Base-by-base conservation (phyloP, 148 eudicot genomes). In the Hydrangea macrophylla region DNA sequence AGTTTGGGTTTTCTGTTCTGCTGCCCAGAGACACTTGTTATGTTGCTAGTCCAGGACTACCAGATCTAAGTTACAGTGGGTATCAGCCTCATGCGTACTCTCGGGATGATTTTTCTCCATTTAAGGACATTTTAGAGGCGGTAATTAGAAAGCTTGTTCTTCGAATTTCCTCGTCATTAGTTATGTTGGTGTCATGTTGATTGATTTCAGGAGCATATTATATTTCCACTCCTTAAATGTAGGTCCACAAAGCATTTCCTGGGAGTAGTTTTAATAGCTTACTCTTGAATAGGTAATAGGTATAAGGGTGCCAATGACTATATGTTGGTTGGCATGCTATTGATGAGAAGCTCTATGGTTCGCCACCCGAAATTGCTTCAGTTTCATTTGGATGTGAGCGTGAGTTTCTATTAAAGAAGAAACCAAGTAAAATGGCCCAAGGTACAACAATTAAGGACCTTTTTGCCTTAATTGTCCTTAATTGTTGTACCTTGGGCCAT, bases 11-110 rank as follows among this genome's bases (percentile, higher is more conserved):
- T 67, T 40, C 26, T 7, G 23, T 45, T 20, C 39, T 58, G 70
- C 88, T 90, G 98, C 98, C 98, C 57, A 87, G 98, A 72, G 98
- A 92, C 59, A 84, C 83, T 15, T 92, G 98, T 74, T 92, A 92
- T 71, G 75, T 92, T 58, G 94, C 94, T 7, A 77, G 75, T 57
- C 76, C 74, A 48, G 96, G 96, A 55, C 51, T 90, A 60, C 66
- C 83, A 9, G 72, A 81, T 51, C 70, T 90, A 37, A 78, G 35
- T 53, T 92, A 92, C 48, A 92, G 96, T 65, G 98, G 98, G 54
- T 88, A 88, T 81, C 81, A 84, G 72, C 98, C 98, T 27, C 80
- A 77, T 55, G 84, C 88, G n/a, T 72, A 86, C 72, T 70, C 84
- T 27, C 90, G 98, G 98, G 84, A 92, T 71, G 82, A 86, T 55